phyloP scores from a whole-genome alignment of 139 green algal species.

The Spirogloea muscicola region DNA sequence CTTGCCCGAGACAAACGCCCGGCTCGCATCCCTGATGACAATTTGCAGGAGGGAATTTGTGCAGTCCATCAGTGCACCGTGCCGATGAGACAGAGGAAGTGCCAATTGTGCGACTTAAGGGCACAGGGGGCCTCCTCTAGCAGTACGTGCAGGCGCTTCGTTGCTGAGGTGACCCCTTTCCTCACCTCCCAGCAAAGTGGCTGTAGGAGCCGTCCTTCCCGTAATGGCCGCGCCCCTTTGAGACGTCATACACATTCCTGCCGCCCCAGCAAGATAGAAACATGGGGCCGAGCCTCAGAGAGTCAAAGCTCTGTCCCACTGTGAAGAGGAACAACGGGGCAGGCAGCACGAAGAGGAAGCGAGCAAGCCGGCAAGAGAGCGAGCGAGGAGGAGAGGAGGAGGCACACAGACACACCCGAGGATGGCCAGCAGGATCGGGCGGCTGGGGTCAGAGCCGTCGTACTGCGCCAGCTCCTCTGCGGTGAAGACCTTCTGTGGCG shows the following conservation, averaged over 20 bases:
- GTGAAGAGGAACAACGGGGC: background rate
- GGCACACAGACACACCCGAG: background rate
- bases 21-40: too few relatives aligned
- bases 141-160: too few relatives aligned
- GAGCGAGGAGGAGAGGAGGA: background rate
- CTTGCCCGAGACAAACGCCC: too few relatives aligned
- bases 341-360: background rate
- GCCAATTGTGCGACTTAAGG: too few relatives aligned
- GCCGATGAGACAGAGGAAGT: too few relatives aligned
- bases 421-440: constrained; percentile 1
- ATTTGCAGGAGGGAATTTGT: too few relatives aligned
- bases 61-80: too few relatives aligned
- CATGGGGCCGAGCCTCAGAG: background rate
- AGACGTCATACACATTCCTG: constrained; percentile 1
- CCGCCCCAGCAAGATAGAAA: too few relatives aligned
- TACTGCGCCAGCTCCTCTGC: constrained; percentile 4
- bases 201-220: too few relatives aligned
- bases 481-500: background rate
- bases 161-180: too few relatives aligned
- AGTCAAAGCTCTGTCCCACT: background rate
- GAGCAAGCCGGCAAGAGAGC: background rate
- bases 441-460: background rate
- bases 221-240: background rate
- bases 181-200: constrained; percentile 4
- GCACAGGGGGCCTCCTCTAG: too few relatives aligned